Percentiles rank a stretch among this genome's conserved stretches.
Evolutionary conservation across 2,329 filamentous ascomycete species (phyloP).

Genomic region (Ophiosphaerella narmari): DNA sequence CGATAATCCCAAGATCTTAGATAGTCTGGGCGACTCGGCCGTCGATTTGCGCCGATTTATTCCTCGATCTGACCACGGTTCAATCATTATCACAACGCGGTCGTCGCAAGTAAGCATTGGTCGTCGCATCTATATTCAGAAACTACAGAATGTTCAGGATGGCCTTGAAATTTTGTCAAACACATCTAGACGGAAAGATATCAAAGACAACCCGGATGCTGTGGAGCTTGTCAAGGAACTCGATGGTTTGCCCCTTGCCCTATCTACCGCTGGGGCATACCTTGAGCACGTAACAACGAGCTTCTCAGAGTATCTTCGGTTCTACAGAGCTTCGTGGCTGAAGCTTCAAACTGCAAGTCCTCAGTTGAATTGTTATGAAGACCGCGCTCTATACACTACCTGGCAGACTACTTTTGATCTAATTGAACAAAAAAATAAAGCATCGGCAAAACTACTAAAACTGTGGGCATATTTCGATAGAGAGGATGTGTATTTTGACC

Average conservation of each 20-base stretch:
- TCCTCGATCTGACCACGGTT: slow-evolving; percentile 3
- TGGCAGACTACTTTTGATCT: slow-evolving; percentile 10
- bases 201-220: slow-evolving; percentile 15
- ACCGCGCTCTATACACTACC: slow-evolving; percentile 23
- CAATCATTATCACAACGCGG: slow-evolving; percentile 10
- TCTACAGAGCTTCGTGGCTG: slow-evolving; percentile 41
- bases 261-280: slow-evolving; percentile 1
- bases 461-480: slow-evolving; percentile 29
- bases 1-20: slow-evolving; percentile 42
- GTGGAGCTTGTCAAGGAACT: slow-evolving; percentile 16
- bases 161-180: slow-evolving; percentile 4
- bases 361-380: slow-evolving; percentile 18
- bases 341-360: slow-evolving; percentile 20
- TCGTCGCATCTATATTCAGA: slow-evolving; percentile 5
- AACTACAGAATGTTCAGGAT: slow-evolving; percentile 4
- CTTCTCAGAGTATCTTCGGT: slow-evolving; percentile 29
- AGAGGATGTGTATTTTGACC: slow-evolving; percentile 53
- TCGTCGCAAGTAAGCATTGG: slow-evolving; percentile 5
- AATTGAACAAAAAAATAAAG: slow-evolving; percentile 6
- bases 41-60: background rate
- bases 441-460: slow-evolving; percentile 7
- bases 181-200: slow-evolving; percentile 3
- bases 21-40: too few species aligned
- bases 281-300: slow-evolving; percentile 13
- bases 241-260: slow-evolving; percentile 10